Percentiles rank a stretch among this genome's conserved stretches.
These are phyloP conservation scores for Lichtheimia ornata DNA, from an alignment of 371 early-diverging fungal species.

Conservation along the genomic window DNA sequence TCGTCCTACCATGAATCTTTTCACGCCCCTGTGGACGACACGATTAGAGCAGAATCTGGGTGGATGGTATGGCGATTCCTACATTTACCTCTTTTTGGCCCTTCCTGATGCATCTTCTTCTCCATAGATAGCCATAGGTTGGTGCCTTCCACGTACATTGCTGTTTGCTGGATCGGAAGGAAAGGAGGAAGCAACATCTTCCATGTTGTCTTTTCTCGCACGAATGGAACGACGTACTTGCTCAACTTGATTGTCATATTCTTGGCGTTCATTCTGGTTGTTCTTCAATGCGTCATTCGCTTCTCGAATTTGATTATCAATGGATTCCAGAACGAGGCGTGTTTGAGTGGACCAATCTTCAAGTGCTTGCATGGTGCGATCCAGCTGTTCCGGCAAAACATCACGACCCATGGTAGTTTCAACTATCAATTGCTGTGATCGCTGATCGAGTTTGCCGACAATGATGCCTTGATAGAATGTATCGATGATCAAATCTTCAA, in stretches of 20 bases:
- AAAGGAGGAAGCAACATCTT: slow-evolving; percentile 4
- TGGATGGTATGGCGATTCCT: background rate
- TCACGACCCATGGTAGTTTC: slow-evolving; percentile 85
- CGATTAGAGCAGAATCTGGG: background rate
- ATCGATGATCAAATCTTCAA: slow-evolving; percentile 87
- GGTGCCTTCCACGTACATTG: background rate
- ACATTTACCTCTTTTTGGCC: slow-evolving; percentile 20
- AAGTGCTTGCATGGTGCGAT: slow-evolving; percentile 57
- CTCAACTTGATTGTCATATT: slow-evolving; percentile 50
- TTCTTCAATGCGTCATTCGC: slow-evolving; percentile 55
- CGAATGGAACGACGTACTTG: slow-evolving; percentile 42
- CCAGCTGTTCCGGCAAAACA: slow-evolving; percentile 65
- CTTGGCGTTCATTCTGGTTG: slow-evolving; percentile 57
- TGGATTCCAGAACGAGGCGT: slow-evolving; percentile 58
- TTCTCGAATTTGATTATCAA: slow-evolving; percentile 65
- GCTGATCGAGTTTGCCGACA: slow-evolving; percentile 82
- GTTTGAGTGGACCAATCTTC: slow-evolving; percentile 63
- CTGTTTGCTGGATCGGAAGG: background rate
- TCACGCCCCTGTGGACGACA: slow-evolving; percentile 33
- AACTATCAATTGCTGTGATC: slow-evolving; percentile 70
- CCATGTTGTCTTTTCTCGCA: slow-evolving; percentile 16
- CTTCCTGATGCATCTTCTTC: slow-evolving; percentile 15
- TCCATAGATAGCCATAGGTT: slow-evolving; percentile 2
- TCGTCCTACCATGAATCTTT: slow-evolving; percentile 38
- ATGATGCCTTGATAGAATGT: slow-evolving; percentile 80